Percentiles rank a stretch among this genome's conserved stretches.
Conservation (phyloP, 495 filamentous ascomycete genomes). For the Aspergillus asperescens region DNA sequence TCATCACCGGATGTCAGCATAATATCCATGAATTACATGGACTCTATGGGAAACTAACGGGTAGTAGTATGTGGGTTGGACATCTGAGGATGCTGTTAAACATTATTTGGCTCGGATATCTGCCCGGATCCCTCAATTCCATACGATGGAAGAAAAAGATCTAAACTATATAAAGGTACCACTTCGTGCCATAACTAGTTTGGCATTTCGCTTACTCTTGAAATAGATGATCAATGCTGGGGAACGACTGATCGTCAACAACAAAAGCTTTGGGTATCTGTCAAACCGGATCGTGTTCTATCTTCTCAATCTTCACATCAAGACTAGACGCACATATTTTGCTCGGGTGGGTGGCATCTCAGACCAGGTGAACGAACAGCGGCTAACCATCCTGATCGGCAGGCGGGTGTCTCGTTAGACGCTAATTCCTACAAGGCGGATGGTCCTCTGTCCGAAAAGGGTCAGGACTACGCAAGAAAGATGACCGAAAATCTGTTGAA, state of each 20-base stretch:
- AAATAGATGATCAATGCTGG: constrained; percentile 91
- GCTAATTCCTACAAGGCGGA: constrained; percentile 89
- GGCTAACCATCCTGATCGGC: constrained; percentile 8
- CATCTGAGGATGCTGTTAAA: constrained; percentile 81
- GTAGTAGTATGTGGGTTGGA: constrained; percentile 77
- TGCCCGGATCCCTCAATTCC: constrained; percentile 88
- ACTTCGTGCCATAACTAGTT: not conserved
- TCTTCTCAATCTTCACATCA: constrained; percentile 94
- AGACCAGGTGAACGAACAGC: not conserved
- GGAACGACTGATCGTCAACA: constrained; percentile 87
- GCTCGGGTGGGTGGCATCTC: constrained; percentile 55
- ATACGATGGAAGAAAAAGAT: constrained; percentile 91
- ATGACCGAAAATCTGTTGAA: constrained; percentile 77
- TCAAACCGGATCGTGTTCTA: constrained; percentile 97
- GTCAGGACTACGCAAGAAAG: constrained; percentile 76
- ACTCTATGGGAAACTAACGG: constrained; percentile 18
- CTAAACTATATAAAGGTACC: constrained; percentile 86
- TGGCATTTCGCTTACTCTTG: constrained; percentile 6
- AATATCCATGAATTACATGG: not conserved
- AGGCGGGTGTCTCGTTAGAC: constrained; percentile 62
- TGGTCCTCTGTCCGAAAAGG: constrained; percentile 74
- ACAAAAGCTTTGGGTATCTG: constrained; percentile 90
- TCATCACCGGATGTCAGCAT: constrained; percentile 83
- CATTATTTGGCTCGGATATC: constrained; percentile 87
- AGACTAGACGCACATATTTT: constrained; percentile 89